phyloP scores from a whole-genome alignment of 2,329 filamentous ascomycete genomes.

The Penicillium glabrum region DNA sequence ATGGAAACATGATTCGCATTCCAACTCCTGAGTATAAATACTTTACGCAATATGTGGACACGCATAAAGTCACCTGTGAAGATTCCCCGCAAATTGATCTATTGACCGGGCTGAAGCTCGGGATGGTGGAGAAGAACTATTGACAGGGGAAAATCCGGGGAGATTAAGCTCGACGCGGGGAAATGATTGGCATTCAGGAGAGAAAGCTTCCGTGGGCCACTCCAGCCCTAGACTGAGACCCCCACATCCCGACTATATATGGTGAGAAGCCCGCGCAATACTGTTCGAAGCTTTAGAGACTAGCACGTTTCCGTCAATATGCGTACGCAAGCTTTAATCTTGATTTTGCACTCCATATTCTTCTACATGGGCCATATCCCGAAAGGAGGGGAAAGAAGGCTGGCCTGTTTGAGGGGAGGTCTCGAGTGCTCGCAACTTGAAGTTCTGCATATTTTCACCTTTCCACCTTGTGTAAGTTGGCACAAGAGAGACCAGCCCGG shows the following conservation, averaged over 20 bases:
- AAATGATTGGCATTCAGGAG: background rate
- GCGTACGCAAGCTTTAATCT: background rate
- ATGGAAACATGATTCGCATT: background rate
- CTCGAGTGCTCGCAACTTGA: background rate
- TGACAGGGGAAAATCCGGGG: background rate
- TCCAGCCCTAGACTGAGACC: background rate
- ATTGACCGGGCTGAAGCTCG: background rate
- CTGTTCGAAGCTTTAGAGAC: background rate
- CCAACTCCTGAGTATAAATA: background rate
- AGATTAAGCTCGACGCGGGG: background rate
- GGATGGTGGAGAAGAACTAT: slow-evolving; percentile 6
- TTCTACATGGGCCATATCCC: slow-evolving; percentile 4
- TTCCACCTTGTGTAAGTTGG: background rate
- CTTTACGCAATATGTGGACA: background rate
- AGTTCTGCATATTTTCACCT: background rate
- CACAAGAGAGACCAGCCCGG: too few relatives aligned
- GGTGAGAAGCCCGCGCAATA: background rate
- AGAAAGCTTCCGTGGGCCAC: slow-evolving; percentile 9
- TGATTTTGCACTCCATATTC: background rate
- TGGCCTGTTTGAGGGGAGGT: background rate
- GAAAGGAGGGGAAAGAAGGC: background rate
- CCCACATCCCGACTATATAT: slow-evolving; percentile 13
- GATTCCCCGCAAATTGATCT: background rate
- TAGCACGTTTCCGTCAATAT: background rate
- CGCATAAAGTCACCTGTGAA: background rate